Evolutionary conservation across 768 basidiomycete genomes (phyloP).

Genomic region (Pulveroboletus sp.): DNA sequence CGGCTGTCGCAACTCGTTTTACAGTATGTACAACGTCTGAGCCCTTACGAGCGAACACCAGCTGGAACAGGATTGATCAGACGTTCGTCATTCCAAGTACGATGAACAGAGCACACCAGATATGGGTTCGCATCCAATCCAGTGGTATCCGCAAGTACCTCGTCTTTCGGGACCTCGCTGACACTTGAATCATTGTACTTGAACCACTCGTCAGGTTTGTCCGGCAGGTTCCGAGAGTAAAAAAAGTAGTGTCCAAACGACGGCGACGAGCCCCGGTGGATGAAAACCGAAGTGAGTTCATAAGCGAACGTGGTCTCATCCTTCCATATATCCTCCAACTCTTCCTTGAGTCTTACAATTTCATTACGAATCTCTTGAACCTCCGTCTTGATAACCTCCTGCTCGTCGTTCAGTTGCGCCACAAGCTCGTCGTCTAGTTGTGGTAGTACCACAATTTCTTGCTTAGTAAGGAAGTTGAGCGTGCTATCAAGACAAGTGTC

Average conservation of each 20-base stretch:
- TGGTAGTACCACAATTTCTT: slow-evolving; percentile 40
- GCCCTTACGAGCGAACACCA: slow-evolving; percentile 80
- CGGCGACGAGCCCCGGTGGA: slow-evolving; percentile 85
- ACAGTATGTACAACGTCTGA: slow-evolving; percentile 78
- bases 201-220: slow-evolving; percentile 81
- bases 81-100: background rate
- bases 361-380: slow-evolving; percentile 50
- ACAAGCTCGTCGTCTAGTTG: slow-evolving; percentile 61
- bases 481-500: slow-evolving; percentile 51
- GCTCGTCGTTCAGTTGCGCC: slow-evolving; percentile 49
- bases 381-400: slow-evolving; percentile 47
- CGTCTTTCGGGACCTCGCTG: slow-evolving; percentile 66
- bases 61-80: slow-evolving; percentile 37
- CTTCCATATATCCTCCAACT: slow-evolving; percentile 72
- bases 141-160: slow-evolving; percentile 88
- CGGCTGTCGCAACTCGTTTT: slow-evolving; percentile 46
- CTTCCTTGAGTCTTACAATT: slow-evolving; percentile 53
- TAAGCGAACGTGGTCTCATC: slow-evolving; percentile 66
- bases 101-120: slow-evolving; percentile 49
- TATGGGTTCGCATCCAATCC: slow-evolving; percentile 88
- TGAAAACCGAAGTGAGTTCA: slow-evolving; percentile 90
- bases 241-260: slow-evolving; percentile 96
- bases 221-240: slow-evolving; percentile 84
- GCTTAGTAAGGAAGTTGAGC: slow-evolving; percentile 50
- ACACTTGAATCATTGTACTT: slow-evolving; percentile 96